A percentile compares a stretch with the other conserved stretches of the same genome.
These are phyloP conservation scores for Ceratocystis papillata DNA, from an alignment of 2,329 filamentous ascomycete genomes.

Conservation along the genomic window DNA sequence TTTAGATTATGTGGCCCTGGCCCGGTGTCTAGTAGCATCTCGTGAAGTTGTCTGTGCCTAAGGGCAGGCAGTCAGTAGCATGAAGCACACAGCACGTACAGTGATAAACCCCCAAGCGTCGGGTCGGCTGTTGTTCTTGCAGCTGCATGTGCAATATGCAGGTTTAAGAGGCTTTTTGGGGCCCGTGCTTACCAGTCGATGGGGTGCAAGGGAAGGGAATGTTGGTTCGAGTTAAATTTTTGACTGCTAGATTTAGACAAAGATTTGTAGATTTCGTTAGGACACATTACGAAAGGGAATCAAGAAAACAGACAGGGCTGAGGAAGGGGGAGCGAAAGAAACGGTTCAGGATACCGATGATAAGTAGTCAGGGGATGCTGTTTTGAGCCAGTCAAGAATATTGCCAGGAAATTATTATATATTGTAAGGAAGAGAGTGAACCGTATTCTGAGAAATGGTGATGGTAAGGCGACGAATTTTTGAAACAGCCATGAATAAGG, in stretches of 20 bases:
- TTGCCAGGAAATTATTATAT: neutral
- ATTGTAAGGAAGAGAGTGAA: constrained; percentile 7
- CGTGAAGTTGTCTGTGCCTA: neutral
- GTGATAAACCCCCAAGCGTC: constrained; percentile 7
- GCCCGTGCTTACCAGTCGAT: constrained; percentile 4
- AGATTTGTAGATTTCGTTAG: neutral
- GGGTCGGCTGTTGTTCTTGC: constrained; percentile 11
- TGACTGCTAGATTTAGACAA: neutral
- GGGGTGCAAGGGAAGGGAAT: neutral
- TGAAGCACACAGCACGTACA: too few relatives aligned
- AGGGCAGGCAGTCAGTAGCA: neutral
- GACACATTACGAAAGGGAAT: neutral
- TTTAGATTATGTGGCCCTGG: constrained; percentile 1
- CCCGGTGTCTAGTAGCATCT: neutral
- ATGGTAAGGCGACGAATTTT: constrained; percentile 10
- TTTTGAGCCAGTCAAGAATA: neutral
- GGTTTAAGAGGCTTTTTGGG: constrained; percentile 11
- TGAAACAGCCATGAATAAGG: constrained; percentile 14
- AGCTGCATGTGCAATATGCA: constrained; percentile 6
- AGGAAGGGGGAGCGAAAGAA: neutral
- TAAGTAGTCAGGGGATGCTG: neutral
- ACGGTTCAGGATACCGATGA: neutral
- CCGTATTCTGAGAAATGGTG: constrained; percentile 16
- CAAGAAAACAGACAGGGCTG: neutral
- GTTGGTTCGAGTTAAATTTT: neutral